Conservation (phyloP, 148 eudicot species). For the Heliosperma pusillum region DNA sequence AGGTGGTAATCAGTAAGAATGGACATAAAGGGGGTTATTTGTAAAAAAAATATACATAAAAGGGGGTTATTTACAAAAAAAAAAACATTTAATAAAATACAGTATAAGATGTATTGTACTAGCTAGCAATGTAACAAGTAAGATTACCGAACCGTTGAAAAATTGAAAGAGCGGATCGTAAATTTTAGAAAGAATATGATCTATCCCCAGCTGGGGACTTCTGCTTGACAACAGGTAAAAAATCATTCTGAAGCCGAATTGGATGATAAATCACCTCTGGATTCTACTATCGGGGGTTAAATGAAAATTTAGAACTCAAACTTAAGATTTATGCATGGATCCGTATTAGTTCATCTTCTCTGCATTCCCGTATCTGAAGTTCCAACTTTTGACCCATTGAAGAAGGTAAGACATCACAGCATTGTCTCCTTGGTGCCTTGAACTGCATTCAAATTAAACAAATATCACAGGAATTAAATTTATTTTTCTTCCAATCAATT, state of each 20-base stretch:
- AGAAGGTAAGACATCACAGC: slow-evolving; percentile 57
- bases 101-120: too few species aligned
- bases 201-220: not conserved
- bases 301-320: not conserved
- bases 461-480: not conserved
- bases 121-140: too few species aligned
- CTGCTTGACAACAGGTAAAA: not conserved
- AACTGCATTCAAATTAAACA: slow-evolving; percentile 32
- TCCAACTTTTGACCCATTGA: slow-evolving; percentile 31
- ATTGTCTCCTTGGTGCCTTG: slow-evolving; percentile 72
- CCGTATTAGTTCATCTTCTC: slow-evolving; percentile 51
- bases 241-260: not conserved
- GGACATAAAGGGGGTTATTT: too few species aligned
- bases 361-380: slow-evolving; percentile 53
- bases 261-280: not conserved
- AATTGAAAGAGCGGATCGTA: not conserved
- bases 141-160: too few species aligned
- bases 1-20: too few species aligned
- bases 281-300: not conserved
- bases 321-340: slow-evolving; percentile 27
- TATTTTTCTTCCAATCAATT: not conserved
- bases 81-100: too few species aligned
- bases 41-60: too few species aligned
- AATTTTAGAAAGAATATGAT: not conserved
- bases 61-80: too few species aligned